A percentile compares a stretch with the other conserved stretches of the same genome.
phyloP scores from a whole-genome alignment of 805 yeast genomes.

The Yamadazyma philogaea region DNA sequence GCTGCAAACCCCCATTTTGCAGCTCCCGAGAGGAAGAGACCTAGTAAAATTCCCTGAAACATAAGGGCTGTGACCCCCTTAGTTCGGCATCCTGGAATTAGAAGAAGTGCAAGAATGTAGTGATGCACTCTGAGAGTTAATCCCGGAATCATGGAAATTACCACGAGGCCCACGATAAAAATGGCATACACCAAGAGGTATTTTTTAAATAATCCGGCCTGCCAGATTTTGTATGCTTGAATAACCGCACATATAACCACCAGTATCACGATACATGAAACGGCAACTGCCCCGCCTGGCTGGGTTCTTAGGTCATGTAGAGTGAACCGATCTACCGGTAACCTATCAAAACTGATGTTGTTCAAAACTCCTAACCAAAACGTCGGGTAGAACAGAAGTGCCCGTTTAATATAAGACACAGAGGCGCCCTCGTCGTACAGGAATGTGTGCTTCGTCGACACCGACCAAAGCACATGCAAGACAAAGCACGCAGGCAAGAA shows the following conservation, averaged over 20 bases:
- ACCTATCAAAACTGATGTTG: slow-evolving; percentile 81
- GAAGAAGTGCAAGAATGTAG: slow-evolving; percentile 67
- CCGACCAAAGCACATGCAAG: slow-evolving; percentile 65
- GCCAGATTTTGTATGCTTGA: slow-evolving; percentile 81
- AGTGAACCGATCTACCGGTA: slow-evolving; percentile 85
- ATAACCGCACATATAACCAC: slow-evolving; percentile 55
- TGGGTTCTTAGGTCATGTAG: slow-evolving; percentile 65
- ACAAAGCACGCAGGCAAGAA: slow-evolving; percentile 73
- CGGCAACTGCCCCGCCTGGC: slow-evolving; percentile 73
- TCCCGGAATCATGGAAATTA: slow-evolving; percentile 56
- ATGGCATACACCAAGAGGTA: slow-evolving; percentile 55
- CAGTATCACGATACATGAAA: slow-evolving; percentile 45
- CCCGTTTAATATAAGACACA: slow-evolving; percentile 41
- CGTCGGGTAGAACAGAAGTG: slow-evolving; percentile 68
- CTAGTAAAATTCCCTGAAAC: slow-evolving; percentile 82
- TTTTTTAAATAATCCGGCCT: slow-evolving; percentile 61
- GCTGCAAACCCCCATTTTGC: slow-evolving; percentile 94
- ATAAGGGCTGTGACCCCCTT: slow-evolving; percentile 65
- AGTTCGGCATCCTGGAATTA: slow-evolving; percentile 83
- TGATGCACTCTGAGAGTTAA: slow-evolving; percentile 77
- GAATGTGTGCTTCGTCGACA: slow-evolving; percentile 51
- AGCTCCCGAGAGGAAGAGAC: slow-evolving; percentile 78
- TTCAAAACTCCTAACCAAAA: slow-evolving; percentile 85
- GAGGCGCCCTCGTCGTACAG: slow-evolving; percentile 10
- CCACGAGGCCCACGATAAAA: slow-evolving; percentile 41